Conservation (phyloP, 176 grass and related monocot genomes). For the Cymbopogon citratus region DNA sequence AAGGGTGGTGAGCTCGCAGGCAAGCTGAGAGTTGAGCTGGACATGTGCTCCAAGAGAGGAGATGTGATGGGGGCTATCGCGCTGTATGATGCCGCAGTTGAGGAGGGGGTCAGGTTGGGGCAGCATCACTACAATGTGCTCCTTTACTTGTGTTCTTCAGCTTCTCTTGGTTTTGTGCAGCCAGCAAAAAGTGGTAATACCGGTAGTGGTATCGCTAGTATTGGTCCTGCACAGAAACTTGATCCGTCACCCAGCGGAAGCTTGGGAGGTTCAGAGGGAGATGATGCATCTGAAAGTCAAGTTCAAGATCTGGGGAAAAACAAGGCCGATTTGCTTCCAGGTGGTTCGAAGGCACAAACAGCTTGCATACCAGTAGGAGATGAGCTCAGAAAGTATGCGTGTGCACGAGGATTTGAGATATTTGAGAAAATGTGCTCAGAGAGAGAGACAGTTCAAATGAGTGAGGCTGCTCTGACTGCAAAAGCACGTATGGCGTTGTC, state of each 20-base stretch:
- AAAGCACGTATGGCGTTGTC: conserved; percentile 55
- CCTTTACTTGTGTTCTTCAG: conserved; percentile 61
- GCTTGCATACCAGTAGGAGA: conserved; percentile 27
- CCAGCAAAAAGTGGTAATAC: conserved; percentile 53
- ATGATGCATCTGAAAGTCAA: neutral
- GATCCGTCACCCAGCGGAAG: neutral
- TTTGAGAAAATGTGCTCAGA: conserved; percentile 48
- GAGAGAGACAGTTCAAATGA: conserved; percentile 44
- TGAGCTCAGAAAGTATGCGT: conserved; percentile 46
- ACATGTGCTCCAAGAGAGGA: conserved; percentile 65
- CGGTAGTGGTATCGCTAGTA: conserved; percentile 20
- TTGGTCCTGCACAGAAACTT: neutral
- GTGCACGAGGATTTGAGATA: conserved; percentile 50
- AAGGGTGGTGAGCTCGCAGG: conserved; percentile 20
- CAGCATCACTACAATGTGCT: conserved; percentile 74
- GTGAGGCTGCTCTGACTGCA: conserved; percentile 59
- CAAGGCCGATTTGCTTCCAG: neutral
- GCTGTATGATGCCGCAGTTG: conserved; percentile 42
- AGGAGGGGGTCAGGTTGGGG: conserved; percentile 36
- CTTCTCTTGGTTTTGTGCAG: conserved; percentile 45
- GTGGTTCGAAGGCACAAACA: neutral
- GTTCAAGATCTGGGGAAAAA: neutral
- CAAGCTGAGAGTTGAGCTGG: conserved; percentile 44
- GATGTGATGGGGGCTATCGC: conserved; percentile 52
- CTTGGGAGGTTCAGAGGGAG: neutral